Base-by-base conservation (phyloP, 2,329 filamentous ascomycete genomes). In the Fusarium cicatricum region DNA sequence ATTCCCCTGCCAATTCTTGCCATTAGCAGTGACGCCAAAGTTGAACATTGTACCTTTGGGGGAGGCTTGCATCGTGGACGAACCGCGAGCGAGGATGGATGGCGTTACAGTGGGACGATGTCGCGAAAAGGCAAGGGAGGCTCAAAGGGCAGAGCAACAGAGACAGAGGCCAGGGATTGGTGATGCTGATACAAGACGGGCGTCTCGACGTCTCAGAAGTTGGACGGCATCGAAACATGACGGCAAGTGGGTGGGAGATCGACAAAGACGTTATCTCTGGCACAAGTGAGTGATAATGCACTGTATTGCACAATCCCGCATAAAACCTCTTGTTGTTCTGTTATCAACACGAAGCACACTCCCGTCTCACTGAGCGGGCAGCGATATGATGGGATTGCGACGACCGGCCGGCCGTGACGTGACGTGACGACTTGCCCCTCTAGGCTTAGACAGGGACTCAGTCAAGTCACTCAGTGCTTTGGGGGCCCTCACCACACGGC, bases 81-180 rank as follows among this genome's bases (percentile, higher is more conserved):
- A 58, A 58, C 55, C 55, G 60, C 56, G 42, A 40, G 46, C 43
- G 39, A 50, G 43, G 60, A 44, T 37, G 56, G 58, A 62, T 68
- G 65, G 64, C 65, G 65, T 61, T 68, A 67, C 59, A 21, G 53
- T 68, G 65, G 62, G 52, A 54, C 64, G 65, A 68, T 68, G 51
- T 60, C 55, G 57, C 51, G 58, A 60, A 54, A 56, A 54, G 26
- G 9, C 29, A 49, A 51, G 52, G 59, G 39, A 33, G 44, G 60
- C 58, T 10, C 23, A 26, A 26, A 53, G 26, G 23, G 58, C 56
- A 60, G 51, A 42, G 56, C 43, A 40, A 64, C 51, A 61, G 64
- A 64, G 57, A 61, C 43, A 38, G 26, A 26, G 52, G 29, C 48
- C 52, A 31, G 46, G 19, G 56, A 54, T 56, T 61, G 53, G 58